Base-by-base conservation (phyloP, 805 yeast genomes). In the Nakazawaea wickerhamii region DNA sequence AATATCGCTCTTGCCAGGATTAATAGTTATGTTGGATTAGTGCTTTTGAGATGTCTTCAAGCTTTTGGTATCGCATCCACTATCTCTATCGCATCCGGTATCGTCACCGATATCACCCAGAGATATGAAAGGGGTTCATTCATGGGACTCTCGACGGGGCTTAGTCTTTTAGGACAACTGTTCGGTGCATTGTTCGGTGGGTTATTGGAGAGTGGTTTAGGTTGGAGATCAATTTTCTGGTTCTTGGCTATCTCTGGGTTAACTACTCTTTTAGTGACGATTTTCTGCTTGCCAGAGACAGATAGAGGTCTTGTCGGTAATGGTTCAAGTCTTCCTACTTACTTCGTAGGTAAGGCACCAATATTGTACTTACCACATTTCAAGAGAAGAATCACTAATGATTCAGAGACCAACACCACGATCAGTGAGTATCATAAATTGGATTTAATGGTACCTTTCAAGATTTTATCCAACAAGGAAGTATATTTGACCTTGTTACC, bases 171-270 rank as follows among this genome's bases (percentile, higher is more conserved):
- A 6, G 95, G 95, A 1, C 82, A 81, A 52, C 88, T 87, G 2
- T 68, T 87, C 48, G 91, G 95, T 9, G 87, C 95, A 0, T 62
- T 89, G n/a, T 63, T 87, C 18, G 81, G 81, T 6, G 69, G 79
- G 4, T 62, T 64, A 1, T 52, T 75, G 55, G 85, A 66, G 44
- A 72, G 72, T 7, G 68, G 67, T 4, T 65, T 75, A 48, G 68
- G 77, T 15, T 88, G 96, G 95, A 68, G 90, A 51, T 77, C 88
- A 0, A 74, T 81, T n/a, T 84, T 84, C 52, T 78, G 87, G 78
- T 84, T 88, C 48, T 60, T 84, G 40, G 78, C 84, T 1, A 79
- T 83, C 21, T 77, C 83, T 8, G 74, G 82, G 23, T 81, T 81
- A 4, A 45, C 59, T 2, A 65, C 76, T 3, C 47, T 70, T 0